Evolutionary conservation across 2,329 filamentous ascomycete species (phyloP).

Genomic region (Pseudogymnoascus sp.): DNA sequence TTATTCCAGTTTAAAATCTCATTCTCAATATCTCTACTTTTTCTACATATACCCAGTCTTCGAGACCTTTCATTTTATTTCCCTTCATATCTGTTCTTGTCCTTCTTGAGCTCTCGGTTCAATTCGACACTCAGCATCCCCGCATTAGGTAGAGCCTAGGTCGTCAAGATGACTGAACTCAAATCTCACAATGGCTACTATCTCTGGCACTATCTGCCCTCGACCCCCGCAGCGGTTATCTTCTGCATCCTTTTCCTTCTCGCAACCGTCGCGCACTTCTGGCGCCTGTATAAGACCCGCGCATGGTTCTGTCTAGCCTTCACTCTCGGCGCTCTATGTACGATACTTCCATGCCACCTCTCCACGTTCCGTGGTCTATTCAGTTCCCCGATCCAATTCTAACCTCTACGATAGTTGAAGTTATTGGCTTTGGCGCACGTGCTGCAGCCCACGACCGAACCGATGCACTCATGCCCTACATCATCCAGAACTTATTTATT

Average conservation of each 20-base stretch:
- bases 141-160: neutral
- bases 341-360: slow-evolving; percentile 17
- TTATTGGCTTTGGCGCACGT: slow-evolving; percentile 18
- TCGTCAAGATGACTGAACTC: neutral
- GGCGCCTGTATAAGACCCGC: slow-evolving; percentile 24
- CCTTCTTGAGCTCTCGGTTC: neutral
- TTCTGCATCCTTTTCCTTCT: slow-evolving; percentile 31
- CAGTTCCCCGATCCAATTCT: neutral
- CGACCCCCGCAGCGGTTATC: slow-evolving; percentile 34
- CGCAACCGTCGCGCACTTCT: slow-evolving; percentile 23
- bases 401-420: slow-evolving; percentile 19
- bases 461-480: slow-evolving; percentile 28
- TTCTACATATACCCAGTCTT: neutral
- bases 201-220: slow-evolving; percentile 40
- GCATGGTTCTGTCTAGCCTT: slow-evolving; percentile 31
- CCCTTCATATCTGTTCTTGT: neutral
- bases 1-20: neutral
- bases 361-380: slow-evolving; percentile 9
- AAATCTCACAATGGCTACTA: slow-evolving; percentile 24
- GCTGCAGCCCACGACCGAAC: slow-evolving; percentile 32
- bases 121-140: neutral
- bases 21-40: neutral
- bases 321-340: slow-evolving; percentile 33
- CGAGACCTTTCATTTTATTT: neutral
- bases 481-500: slow-evolving; percentile 23